Evolutionary conservation across 129 eudicot genomes (phyloP).

Genomic region (Rutidosis leptorrhynchoides): DNA sequence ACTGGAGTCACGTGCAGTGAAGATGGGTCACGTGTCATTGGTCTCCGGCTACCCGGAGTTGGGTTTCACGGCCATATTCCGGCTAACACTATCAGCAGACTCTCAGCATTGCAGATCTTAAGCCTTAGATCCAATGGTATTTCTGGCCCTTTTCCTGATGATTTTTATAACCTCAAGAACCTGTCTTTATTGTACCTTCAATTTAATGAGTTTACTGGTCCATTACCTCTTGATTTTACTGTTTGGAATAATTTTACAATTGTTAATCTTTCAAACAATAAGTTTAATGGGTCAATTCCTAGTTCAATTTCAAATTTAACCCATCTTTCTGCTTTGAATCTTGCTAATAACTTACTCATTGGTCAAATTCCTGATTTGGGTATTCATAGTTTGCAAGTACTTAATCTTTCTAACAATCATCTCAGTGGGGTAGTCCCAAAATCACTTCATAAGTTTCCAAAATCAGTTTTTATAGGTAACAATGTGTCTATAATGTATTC

Average conservation of each 20-base stretch:
- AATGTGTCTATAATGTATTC: conserved; percentile 41
- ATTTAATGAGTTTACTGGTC: conserved; percentile 61
- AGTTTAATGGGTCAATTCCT: conserved; percentile 72
- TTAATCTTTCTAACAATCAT: conserved; percentile 63
- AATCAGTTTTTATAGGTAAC: conserved; percentile 67
- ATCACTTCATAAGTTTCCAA: conserved; percentile 69
- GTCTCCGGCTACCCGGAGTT: conserved; percentile 76
- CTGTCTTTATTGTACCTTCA: conserved; percentile 73
- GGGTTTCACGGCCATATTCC: conserved; percentile 83
- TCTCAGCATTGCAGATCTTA: conserved; percentile 86
- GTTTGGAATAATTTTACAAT: conserved; percentile 71
- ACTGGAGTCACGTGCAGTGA: conserved; percentile 77
- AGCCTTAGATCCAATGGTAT: conserved; percentile 90
- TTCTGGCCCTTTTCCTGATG: conserved; percentile 68
- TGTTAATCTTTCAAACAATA: conserved; percentile 69
- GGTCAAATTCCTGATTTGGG: conserved; percentile 71
- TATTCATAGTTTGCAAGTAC: conserved; percentile 48
- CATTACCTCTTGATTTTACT: conserved; percentile 74
- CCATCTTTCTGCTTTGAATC: conserved; percentile 64
- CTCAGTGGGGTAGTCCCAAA: conserved; percentile 66
- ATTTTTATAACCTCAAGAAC: conserved; percentile 54
- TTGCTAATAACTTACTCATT: conserved; percentile 66
- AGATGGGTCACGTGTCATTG: conserved; percentile 66
- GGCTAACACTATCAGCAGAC: conserved; percentile 56
- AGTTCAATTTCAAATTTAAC: conserved; percentile 40